phyloP scores from a whole-genome alignment of 345 rosid genomes.

The Lepidium didymum region DNA sequence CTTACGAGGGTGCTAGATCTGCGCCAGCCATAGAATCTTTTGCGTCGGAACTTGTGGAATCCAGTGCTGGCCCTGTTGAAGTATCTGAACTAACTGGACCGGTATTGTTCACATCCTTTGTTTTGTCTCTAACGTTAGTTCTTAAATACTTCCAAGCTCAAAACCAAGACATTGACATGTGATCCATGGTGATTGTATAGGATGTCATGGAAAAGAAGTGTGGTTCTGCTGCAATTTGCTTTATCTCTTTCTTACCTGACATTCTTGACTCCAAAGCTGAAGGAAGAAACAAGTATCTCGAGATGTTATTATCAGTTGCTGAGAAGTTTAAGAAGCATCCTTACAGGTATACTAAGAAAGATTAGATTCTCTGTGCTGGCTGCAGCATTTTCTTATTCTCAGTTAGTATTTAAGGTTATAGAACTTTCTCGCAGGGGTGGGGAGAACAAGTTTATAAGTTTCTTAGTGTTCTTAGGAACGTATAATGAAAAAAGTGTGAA shows the following conservation, averaged over 20 bases:
- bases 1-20: conserved; percentile 94
- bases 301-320: conserved; percentile 72
- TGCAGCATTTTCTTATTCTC: neutral
- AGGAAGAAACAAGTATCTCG: conserved; percentile 84
- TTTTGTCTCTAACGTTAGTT: neutral
- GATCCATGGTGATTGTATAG: conserved; percentile 31
- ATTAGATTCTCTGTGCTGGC: neutral
- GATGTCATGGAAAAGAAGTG: conserved; percentile 89
- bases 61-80: conserved; percentile 83
- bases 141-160: neutral
- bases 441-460: neutral
- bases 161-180: conserved; percentile 8
- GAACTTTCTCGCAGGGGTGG: neutral
- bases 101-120: conserved; percentile 34
- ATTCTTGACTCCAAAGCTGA: conserved; percentile 97
- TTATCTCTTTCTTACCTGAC: conserved; percentile 89
- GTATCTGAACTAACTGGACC: conserved; percentile 78
- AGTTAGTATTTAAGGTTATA: neutral
- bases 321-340: conserved; percentile 89
- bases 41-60: conserved; percentile 77
- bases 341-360: conserved; percentile 52
- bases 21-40: conserved; percentile 93
- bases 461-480: neutral
- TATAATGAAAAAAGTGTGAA: neutral
- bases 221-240: conserved; percentile 92